Evolutionary conservation across 176 grass and related monocot species (phyloP).

Genomic region (Areca catechu): DNA sequence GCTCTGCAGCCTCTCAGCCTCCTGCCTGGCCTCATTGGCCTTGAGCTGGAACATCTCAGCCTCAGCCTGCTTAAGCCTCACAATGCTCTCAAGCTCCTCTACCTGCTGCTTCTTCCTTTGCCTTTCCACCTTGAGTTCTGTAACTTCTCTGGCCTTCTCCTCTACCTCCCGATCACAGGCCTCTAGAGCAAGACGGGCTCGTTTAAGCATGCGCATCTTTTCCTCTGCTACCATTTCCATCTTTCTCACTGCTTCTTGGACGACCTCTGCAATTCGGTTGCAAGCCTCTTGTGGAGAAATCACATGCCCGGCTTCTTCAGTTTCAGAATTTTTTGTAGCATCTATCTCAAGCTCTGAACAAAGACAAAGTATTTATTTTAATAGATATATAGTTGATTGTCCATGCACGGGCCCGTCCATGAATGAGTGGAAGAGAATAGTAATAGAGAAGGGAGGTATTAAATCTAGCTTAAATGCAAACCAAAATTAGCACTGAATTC

Average conservation of each 20-base stretch:
- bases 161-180: slow-evolving; percentile 53
- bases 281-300: slow-evolving; percentile 78
- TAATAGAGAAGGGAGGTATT: no score
- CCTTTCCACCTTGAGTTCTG: slow-evolving; percentile 37
- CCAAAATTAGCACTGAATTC: no score
- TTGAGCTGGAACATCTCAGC: slow-evolving; percentile 89
- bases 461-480: no score
- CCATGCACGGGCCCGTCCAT: no score
- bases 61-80: slow-evolving; percentile 68
- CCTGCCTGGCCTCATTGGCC: slow-evolving; percentile 62
- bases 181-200: slow-evolving; percentile 35
- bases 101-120: slow-evolving; percentile 46
- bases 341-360: slow-evolving; percentile 54
- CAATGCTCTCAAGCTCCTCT: slow-evolving; percentile 69
- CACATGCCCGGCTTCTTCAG: slow-evolving; percentile 41
- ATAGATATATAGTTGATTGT: no score
- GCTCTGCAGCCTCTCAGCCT: slow-evolving; percentile 68
- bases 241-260: slow-evolving; percentile 68
- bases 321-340: slow-evolving; percentile 31
- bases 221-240: slow-evolving; percentile 80
- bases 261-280: slow-evolving; percentile 56
- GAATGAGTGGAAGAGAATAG: no score
- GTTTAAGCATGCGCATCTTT: slow-evolving; percentile 46
- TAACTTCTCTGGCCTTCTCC: slow-evolving; percentile 45
- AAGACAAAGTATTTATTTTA: not conserved